Percentiles rank a stretch among this genome's conserved stretches.
phyloP scores from a whole-genome alignment of 768 basidiomycete genomes.

The Collybiopsis luxurians region DNA sequence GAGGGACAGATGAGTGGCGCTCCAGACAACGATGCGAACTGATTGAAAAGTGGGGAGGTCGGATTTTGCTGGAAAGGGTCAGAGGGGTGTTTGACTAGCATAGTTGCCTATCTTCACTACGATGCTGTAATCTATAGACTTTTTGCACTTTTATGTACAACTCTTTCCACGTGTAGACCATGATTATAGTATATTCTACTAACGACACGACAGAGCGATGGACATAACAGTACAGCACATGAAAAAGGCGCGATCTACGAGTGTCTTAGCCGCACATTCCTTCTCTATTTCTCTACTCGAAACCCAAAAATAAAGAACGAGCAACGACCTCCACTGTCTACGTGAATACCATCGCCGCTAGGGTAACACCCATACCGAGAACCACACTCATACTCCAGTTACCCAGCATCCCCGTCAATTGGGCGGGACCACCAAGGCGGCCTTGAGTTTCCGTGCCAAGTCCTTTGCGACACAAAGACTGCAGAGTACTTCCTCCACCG shows the following conservation, averaged over 20 bases:
- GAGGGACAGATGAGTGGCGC: conserved; percentile 1
- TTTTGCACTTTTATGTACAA: too few relatives aligned
- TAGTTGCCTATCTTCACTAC: background rate
- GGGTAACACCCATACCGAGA: background rate
- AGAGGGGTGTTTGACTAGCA: conserved; percentile 2
- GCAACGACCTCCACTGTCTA: background rate
- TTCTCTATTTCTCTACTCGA: too few relatives aligned
- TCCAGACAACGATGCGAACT: conserved; percentile 17
- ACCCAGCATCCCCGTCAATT: background rate
- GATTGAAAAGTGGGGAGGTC: conserved; percentile 20
- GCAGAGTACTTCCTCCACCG: background rate
- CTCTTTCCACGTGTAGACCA: too few relatives aligned
- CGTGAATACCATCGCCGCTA: background rate
- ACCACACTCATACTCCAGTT: background rate
- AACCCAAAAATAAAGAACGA: too few relatives aligned
- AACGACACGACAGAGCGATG: too few relatives aligned
- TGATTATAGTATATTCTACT: too few relatives aligned
- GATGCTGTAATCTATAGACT: too few relatives aligned
- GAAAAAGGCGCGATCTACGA: too few relatives aligned
- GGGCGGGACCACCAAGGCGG: background rate
- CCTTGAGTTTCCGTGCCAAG: background rate
- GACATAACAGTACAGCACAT: too few relatives aligned
- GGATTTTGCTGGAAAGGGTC: conserved; percentile 11
- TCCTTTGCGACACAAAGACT: background rate
- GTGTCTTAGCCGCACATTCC: too few relatives aligned